Conservation (phyloP, 2,329 filamentous ascomycete genomes). For the Fusarium goolgardi region DNA sequence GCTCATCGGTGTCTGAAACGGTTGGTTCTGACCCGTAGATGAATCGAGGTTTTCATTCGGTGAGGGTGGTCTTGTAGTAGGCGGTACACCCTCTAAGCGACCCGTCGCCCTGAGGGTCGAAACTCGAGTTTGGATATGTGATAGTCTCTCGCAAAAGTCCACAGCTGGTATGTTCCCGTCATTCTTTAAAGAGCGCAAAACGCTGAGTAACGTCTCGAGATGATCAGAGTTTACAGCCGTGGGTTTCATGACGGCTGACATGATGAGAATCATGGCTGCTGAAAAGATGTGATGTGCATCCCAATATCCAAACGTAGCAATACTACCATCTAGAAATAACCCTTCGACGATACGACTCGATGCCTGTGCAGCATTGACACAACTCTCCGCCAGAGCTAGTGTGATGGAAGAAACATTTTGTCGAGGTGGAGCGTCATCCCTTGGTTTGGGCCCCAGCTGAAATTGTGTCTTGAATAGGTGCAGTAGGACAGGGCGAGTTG, state of each 20-base stretch:
- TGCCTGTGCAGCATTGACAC: constrained; percentile 49
- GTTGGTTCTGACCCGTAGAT: not conserved
- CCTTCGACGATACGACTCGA: constrained; percentile 46
- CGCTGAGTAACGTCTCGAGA: constrained; percentile 47
- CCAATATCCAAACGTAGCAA: constrained; percentile 51
- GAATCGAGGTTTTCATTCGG: not conserved
- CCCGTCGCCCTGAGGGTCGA: constrained; percentile 31
- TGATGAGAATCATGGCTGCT: constrained; percentile 48
- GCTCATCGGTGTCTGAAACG: constrained; percentile 13
- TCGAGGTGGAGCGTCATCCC: constrained; percentile 8
- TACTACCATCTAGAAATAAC: constrained; percentile 37
- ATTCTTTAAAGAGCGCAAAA: constrained; percentile 47
- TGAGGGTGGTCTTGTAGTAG: not conserved
- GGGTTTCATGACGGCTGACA: constrained; percentile 50
- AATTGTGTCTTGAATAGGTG: constrained; percentile 50
- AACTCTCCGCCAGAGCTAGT: constrained; percentile 49
- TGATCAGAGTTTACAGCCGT: constrained; percentile 44
- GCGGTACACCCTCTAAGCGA: constrained; percentile 7
- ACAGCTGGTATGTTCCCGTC: constrained; percentile 48
- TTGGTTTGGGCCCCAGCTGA: constrained; percentile 28
- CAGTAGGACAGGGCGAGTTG: constrained; percentile 47
- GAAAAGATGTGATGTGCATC: constrained; percentile 52
- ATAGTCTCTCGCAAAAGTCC: constrained; percentile 47
- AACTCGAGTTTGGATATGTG: constrained; percentile 42
- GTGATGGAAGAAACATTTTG: constrained; percentile 50